phyloP scores from a whole-genome alignment of 768 basidiomycete genomes.

The Xanthoconium stramineum region DNA sequence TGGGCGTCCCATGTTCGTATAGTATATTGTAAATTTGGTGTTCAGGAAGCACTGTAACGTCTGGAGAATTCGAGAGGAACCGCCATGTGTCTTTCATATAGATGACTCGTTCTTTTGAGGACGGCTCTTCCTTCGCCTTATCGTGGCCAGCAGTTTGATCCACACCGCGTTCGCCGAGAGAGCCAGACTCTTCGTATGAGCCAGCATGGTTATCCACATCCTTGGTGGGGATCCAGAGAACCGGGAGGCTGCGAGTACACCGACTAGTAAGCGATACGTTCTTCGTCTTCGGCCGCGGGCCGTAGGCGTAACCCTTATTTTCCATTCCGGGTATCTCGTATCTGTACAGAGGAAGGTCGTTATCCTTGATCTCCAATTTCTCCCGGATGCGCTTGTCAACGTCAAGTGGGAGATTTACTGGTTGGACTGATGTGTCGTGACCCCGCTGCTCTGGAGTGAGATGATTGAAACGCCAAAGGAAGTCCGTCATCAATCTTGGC shows the following conservation, averaged over 20 bases:
- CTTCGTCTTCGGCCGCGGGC: background rate
- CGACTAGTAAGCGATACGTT: background rate
- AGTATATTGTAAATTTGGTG: constrained; percentile 6
- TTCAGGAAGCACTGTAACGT: background rate
- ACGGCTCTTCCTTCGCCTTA: background rate
- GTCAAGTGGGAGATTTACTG: background rate
- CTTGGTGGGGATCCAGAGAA: background rate
- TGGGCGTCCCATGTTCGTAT: background rate
- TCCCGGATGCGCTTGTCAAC: background rate
- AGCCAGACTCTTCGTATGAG: background rate
- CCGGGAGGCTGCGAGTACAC: background rate
- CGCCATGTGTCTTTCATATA: constrained; percentile 9
- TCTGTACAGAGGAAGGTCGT: background rate
- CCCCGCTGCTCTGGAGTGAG: background rate
- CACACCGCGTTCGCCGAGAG: background rate
- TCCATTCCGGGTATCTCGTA: background rate
- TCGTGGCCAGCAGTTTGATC: background rate
- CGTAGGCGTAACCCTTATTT: background rate
- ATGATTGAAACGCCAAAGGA: background rate
- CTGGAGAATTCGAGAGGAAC: background rate
- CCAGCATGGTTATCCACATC: background rate
- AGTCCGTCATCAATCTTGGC: background rate
- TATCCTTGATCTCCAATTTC: background rate
- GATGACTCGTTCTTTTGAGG: background rate
- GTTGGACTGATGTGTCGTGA: background rate